These are phyloP conservation scores for Hanseniaspora hatyaiensis DNA, from an alignment of 805 yeast species.

Conservation along the genomic window DNA sequence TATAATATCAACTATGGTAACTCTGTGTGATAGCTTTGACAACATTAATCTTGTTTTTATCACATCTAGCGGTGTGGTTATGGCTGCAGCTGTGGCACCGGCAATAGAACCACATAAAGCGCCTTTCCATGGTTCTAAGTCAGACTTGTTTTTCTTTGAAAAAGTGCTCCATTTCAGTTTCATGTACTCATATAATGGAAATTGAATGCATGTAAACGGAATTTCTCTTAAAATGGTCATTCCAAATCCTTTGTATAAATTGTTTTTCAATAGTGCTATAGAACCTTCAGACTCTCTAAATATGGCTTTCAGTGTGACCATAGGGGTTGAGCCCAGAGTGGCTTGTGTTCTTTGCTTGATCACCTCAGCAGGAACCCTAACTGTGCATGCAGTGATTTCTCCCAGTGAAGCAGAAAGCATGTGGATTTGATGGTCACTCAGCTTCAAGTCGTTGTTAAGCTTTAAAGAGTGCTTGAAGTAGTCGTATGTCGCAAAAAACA, in stretches of 20 bases:
- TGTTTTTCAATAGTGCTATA: slow-evolving; percentile 47
- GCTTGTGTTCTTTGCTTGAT: slow-evolving; percentile 92
- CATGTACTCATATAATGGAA: slow-evolving; percentile 80
- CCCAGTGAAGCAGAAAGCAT: slow-evolving; percentile 85
- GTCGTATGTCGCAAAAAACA: slow-evolving; percentile 78
- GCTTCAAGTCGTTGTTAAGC: slow-evolving; percentile 20
- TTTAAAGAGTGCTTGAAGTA: slow-evolving; percentile 42
- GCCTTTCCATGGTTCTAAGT: slow-evolving; percentile 57
- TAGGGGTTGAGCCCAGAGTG: slow-evolving; percentile 39
- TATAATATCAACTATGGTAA: slow-evolving; percentile 38
- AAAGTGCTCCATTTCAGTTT: slow-evolving; percentile 45
- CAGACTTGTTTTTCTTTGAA: slow-evolving; percentile 30
- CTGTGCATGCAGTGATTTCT: slow-evolving; percentile 84
- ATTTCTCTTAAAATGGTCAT: slow-evolving; percentile 90
- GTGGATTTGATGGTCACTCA: slow-evolving; percentile 41
- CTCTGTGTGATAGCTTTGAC: slow-evolving; percentile 32
- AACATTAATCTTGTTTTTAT: slow-evolving; percentile 81
- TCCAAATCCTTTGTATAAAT: slow-evolving; percentile 85
- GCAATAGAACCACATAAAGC: slow-evolving; percentile 75
- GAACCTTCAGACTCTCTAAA: slow-evolving; percentile 60
- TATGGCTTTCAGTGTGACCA: slow-evolving; percentile 53
- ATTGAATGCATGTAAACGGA: slow-evolving; percentile 92
- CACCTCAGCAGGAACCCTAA: slow-evolving; percentile 94
- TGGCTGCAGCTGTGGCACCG: slow-evolving; percentile 72
- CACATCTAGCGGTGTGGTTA: slow-evolving; percentile 71